These are phyloP conservation scores for Wickerhamomyces pijperi DNA, from an alignment of 805 yeast species.

Conservation along the genomic window DNA sequence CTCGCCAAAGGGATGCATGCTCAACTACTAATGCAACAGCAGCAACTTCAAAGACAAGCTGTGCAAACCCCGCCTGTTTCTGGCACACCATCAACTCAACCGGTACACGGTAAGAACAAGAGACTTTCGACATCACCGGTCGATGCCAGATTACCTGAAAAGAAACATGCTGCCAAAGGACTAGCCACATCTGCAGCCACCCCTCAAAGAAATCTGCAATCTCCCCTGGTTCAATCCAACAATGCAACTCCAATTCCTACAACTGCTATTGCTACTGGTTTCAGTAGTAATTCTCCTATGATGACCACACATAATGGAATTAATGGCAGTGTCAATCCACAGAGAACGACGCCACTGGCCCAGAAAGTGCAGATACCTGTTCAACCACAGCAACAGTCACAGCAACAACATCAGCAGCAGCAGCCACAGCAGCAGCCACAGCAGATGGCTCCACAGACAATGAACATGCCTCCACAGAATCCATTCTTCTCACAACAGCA, in stretches of 20 bases:
- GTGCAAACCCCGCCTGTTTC: background rate
- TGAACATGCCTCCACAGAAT: background rate
- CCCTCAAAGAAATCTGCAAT: slow-evolving; percentile 9
- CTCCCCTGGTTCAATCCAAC: slow-evolving; percentile 14
- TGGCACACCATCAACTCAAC: background rate
- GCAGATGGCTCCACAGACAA: slow-evolving; percentile 4
- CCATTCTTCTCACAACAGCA: background rate
- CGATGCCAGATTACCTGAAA: background rate
- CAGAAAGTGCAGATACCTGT: background rate
- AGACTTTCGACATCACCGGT: slow-evolving; percentile 1
- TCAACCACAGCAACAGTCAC: slow-evolving; percentile 2
- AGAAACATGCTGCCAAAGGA: background rate
- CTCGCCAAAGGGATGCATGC: background rate
- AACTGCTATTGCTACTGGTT: too few species aligned
- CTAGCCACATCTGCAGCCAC: background rate
- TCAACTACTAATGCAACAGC: slow-evolving; percentile 1
- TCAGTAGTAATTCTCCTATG: too few species aligned
- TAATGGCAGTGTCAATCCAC: background rate
- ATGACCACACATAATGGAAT: too few species aligned
- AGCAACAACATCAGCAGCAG: slow-evolving; percentile 6
- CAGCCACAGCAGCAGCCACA: slow-evolving; percentile 6
- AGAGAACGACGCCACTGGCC: background rate
- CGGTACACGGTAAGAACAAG: too few species aligned
- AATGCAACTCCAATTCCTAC: slow-evolving; percentile 8
- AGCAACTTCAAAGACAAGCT: slow-evolving; percentile 1